Percentiles rank a stretch among this genome's conserved stretches.
phyloP scores from a whole-genome alignment of 345 rosid species.

The Trapa bicornis region DNA sequence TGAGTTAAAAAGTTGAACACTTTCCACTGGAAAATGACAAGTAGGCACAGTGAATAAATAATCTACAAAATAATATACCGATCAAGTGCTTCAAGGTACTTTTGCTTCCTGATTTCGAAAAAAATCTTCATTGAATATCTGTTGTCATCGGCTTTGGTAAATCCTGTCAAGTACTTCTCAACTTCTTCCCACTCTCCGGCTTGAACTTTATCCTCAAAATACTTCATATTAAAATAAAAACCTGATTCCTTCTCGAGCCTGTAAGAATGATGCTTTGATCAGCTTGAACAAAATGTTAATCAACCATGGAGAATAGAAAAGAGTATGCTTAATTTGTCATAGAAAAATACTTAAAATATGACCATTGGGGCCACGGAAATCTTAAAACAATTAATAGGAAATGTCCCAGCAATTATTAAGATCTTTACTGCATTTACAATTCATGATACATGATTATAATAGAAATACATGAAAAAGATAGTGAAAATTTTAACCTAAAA shows the following conservation, averaged over 20 bases:
- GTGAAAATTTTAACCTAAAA: too few relatives aligned
- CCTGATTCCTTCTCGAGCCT: conserved; percentile 71
- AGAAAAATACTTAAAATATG: too few relatives aligned
- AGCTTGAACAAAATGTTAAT: too few relatives aligned
- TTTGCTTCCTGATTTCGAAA: conserved; percentile 83
- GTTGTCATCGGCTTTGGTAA: conserved; percentile 59
- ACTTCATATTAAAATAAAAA: conserved; percentile 59
- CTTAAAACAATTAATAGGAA: too few relatives aligned
- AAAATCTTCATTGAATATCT: conserved; percentile 77
- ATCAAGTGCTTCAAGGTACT: conserved; percentile 85
- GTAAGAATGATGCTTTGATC: not conserved
- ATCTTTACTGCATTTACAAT: too few relatives aligned
- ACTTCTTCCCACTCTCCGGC: conserved; percentile 72
- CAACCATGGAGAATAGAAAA: too few relatives aligned
- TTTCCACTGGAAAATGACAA: not conserved
- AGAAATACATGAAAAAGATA: too few relatives aligned
- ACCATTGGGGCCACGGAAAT: too few relatives aligned
- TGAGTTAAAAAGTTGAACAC: not conserved
- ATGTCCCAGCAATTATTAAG: too few relatives aligned
- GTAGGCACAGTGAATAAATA: not conserved
- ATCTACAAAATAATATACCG: conserved; percentile 20
- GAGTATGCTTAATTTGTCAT: too few relatives aligned
- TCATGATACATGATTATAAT: too few relatives aligned
- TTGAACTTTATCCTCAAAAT: conserved; percentile 62
- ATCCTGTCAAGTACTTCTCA: conserved; percentile 54